Conservation (phyloP, 805 yeast species). For the Candida fluviatilis region DNA sequence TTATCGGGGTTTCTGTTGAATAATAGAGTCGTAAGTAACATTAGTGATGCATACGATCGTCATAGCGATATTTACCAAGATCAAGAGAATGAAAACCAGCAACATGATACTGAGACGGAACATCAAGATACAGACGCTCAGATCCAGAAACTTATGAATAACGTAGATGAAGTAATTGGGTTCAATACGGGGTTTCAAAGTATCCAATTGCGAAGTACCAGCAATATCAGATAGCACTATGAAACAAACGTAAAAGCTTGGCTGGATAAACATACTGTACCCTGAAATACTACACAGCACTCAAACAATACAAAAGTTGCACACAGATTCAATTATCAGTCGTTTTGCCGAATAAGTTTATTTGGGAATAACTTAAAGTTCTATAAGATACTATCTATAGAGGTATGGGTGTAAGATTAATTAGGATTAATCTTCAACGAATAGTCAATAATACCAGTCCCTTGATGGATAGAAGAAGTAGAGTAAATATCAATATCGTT, state of each 20-base stretch:
- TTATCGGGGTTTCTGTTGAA: constrained; percentile 29
- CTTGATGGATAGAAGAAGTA: constrained; percentile 90
- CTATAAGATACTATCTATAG: too few species aligned
- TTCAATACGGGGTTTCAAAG: constrained; percentile 42
- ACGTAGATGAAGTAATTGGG: constrained; percentile 37
- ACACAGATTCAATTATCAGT: too few species aligned
- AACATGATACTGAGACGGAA: constrained; percentile 13
- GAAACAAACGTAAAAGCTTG: background rate
- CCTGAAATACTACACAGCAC: background rate
- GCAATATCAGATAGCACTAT: constrained; percentile 32
- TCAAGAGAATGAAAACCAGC: constrained; percentile 12
- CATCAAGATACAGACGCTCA: constrained; percentile 14
- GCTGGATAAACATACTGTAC: background rate
- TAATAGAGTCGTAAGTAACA: constrained; percentile 10
- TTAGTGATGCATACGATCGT: constrained; percentile 1
- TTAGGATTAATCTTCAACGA: constrained; percentile 59
- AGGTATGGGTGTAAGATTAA: too few species aligned
- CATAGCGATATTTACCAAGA: constrained; percentile 5
- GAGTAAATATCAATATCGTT: constrained; percentile 85
- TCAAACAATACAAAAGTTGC: background rate
- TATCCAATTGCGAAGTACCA: constrained; percentile 30
- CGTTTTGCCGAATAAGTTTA: too few species aligned
- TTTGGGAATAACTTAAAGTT: too few species aligned
- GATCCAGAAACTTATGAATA: constrained; percentile 18
- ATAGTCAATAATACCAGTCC: constrained; percentile 78